These are phyloP conservation scores for Kodamaea jinghongensis DNA, from an alignment of 805 yeast genomes.

Conservation along the genomic window DNA sequence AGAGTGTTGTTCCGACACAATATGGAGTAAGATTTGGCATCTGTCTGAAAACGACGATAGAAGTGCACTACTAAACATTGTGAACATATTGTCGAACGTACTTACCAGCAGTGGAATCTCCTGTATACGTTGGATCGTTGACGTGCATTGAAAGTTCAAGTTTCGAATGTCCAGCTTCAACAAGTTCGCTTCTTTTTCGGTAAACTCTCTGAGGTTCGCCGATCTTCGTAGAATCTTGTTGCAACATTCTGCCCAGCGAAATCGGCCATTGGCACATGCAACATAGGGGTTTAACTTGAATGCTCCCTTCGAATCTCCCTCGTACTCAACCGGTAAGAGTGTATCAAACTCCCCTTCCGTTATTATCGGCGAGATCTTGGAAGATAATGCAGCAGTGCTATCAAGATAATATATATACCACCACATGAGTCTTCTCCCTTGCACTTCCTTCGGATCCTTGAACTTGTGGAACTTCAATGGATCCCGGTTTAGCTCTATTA, in stretches of 20 bases:
- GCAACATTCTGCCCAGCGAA: conserved; percentile 13
- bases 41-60: conserved; percentile 12
- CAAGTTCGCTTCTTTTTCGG: background rate
- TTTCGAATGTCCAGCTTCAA: conserved; percentile 4
- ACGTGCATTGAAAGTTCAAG: conserved; percentile 9
- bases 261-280: conserved; percentile 12
- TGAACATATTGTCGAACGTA: conserved; percentile 9
- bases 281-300: conserved; percentile 10
- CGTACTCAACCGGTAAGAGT: conserved; percentile 11
- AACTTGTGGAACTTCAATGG: conserved; percentile 10
- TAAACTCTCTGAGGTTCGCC: background rate
- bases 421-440: conserved; percentile 13
- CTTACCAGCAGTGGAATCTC: too few relatives aligned
- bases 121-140: conserved; percentile 8
- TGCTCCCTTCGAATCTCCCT: conserved; percentile 2
- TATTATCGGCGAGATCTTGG: conserved; percentile 13
- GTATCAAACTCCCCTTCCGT: conserved; percentile 13
- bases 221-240: conserved; percentile 8
- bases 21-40: conserved; percentile 8
- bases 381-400: conserved; percentile 11
- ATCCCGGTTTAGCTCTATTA: conserved; percentile 14
- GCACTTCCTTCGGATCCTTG: conserved; percentile 6
- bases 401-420: conserved; percentile 14
- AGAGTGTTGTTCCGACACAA: too few relatives aligned
- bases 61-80: conserved; percentile 10